Conservation (phyloP, 495 filamentous ascomycete species). For the Penicillium goetzii region DNA sequence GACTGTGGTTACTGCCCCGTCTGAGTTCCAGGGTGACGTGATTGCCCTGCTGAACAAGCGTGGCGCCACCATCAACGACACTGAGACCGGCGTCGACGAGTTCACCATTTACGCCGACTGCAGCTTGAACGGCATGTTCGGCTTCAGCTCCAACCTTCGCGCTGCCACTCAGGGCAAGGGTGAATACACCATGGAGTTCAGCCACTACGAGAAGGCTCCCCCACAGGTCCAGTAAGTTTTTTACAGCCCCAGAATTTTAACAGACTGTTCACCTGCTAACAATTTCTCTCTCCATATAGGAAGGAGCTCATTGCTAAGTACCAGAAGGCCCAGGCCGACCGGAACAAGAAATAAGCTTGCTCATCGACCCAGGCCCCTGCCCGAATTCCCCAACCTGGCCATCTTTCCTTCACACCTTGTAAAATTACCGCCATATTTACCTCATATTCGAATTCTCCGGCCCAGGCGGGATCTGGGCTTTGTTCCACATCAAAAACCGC, state of each 20-base stretch:
- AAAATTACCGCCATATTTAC: constrained; percentile 21
- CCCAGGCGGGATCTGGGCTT: constrained; percentile 20
- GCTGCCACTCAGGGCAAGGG: constrained; percentile 98
- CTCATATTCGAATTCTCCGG: constrained; percentile 5
- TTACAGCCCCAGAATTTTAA: not conserved
- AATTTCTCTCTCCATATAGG: constrained; percentile 43
- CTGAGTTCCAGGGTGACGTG: constrained; percentile 97
- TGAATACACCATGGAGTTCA: constrained; percentile 99
- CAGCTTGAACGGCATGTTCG: constrained; percentile 95
- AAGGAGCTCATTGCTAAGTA: constrained; percentile 89
- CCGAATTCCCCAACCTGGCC: constrained; percentile 15
- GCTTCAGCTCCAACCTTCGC: constrained; percentile 85
- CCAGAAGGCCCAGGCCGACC: constrained; percentile 79
- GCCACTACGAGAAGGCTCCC: constrained; percentile 86
- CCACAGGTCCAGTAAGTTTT: constrained; percentile 82
- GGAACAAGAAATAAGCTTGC: constrained; percentile 63
- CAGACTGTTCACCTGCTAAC: constrained; percentile 18
- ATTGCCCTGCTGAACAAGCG: constrained; percentile 96
- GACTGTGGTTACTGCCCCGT: constrained; percentile 91
- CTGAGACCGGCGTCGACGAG: constrained; percentile 91
- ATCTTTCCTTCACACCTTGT: constrained; percentile 23
- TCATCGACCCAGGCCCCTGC: constrained; percentile 8
- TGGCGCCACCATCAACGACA: constrained; percentile 91
- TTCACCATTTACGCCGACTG: constrained; percentile 95
- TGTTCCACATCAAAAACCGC: constrained; percentile 11